phyloP scores from a whole-genome alignment of 352 stramenopile genomes.

The Globisporangium viniferum region DNA sequence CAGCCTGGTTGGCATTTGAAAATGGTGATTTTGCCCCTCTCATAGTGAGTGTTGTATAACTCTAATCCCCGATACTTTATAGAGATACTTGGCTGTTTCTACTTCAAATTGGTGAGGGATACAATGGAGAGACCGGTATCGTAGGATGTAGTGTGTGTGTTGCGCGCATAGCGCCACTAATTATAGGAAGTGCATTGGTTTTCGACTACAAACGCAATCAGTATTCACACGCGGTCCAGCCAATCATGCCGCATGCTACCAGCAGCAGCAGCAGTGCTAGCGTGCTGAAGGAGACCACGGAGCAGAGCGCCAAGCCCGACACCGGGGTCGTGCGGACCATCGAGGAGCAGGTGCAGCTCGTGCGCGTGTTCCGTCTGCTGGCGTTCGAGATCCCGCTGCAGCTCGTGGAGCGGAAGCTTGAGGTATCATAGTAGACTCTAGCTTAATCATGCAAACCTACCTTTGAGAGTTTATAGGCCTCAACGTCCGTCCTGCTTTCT shows the following conservation, averaged over 20 bases:
- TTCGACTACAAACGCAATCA: not conserved
- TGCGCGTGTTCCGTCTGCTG: constrained; percentile 64
- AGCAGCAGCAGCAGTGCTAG: not conserved
- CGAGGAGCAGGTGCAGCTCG: constrained; percentile 76
- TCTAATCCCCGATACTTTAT: not conserved
- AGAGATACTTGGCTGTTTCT: not conserved
- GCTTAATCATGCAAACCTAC: not conserved
- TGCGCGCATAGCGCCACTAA: not conserved
- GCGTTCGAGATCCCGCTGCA: constrained; percentile 62
- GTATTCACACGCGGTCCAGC: not conserved
- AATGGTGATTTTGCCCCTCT: not conserved
- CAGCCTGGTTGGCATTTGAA: not conserved
- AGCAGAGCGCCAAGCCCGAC: constrained; percentile 22
- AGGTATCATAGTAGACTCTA: constrained; percentile 23
- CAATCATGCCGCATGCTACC: not conserved
- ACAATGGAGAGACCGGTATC: not conserved
- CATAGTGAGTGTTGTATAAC: not conserved
- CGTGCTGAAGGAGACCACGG: not conserved
- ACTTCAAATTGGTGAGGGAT: not conserved
- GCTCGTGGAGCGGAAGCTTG: constrained; percentile 57
- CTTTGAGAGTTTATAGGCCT: not conserved
- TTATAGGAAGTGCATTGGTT: not conserved
- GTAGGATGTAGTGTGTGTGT: no score
- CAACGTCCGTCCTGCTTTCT: not conserved
- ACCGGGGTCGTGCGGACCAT: constrained; percentile 40